Percentiles rank a stretch among this genome's conserved stretches.
Conservation (phyloP, 2,329 filamentous ascomycete species). For the Penicillium brasilianum region DNA sequence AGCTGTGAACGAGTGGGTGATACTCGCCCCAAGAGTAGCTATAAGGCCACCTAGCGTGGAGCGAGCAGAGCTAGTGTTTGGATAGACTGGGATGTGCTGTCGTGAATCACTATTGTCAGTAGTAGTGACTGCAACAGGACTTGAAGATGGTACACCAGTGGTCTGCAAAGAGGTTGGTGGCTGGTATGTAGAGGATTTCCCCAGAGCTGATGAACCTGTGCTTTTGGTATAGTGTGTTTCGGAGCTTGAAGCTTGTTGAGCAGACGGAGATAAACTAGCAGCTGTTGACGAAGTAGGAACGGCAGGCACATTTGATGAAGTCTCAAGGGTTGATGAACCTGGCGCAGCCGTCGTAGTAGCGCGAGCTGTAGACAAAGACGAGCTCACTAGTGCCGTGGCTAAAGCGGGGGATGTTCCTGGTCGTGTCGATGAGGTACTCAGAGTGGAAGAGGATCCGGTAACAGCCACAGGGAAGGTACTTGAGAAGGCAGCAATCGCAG, state of each 20-base stretch:
- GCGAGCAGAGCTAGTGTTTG: constrained; percentile 2
- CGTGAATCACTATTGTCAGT: neutral
- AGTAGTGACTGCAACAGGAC: neutral
- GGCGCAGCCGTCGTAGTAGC: neutral
- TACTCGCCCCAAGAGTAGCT: neutral
- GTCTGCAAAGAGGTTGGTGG: neutral
- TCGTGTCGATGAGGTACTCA: neutral
- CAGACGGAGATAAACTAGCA: neutral
- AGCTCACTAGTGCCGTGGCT: neutral
- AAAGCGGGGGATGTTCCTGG: neutral
- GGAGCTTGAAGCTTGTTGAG: neutral
- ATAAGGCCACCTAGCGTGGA: constrained; percentile 1
- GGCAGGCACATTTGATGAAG: neutral
- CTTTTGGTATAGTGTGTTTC: neutral
- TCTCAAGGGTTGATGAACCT: neutral
- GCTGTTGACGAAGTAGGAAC: neutral
- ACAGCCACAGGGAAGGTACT: neutral
- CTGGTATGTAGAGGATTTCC: neutral
- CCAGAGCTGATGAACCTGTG: neutral
- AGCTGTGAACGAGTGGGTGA: neutral
- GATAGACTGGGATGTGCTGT: neutral
- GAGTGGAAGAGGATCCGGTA: neutral
- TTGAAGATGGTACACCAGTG: neutral
- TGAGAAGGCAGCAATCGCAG: neutral
- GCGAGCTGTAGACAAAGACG: neutral